Base-by-base conservation (phyloP, 2,329 filamentous ascomycete species). In the Fusarium chaquense region DNA sequence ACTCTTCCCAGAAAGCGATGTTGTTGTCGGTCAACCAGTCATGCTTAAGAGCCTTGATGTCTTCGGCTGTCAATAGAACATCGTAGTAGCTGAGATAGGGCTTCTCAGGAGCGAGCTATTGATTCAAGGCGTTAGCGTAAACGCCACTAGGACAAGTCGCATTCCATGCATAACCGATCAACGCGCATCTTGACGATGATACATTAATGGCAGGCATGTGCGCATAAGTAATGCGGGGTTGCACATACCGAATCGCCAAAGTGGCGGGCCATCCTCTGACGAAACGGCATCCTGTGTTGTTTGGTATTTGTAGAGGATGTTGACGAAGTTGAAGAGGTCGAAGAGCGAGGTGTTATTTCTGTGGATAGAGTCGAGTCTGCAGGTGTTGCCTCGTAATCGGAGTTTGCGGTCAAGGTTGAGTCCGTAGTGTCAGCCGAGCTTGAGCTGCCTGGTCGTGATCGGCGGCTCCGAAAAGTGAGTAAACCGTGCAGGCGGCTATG, bases 11-110 rank as follows among this genome's bases (percentile, higher is more conserved):
- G 78, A 99, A 98, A 52, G 93, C 91, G 72, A 99, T 98, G 74
- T 94, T 94, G 83, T 97, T 98, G 79, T 99, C 96, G 44, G 95
- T 98, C 54, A 99, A 85, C 96, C 96, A 99, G 84, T 98, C 96
- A 80, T 92, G 86, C 81, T 92, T 93, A 62, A 99, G 87, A 18
- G 91, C 91, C 78, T 94, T 92, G 72, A 98, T 88, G 80, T 99
- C 96, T 78, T 96, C 93, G 78, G 90, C 89, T 52, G 93, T 97
- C 73, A 98, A 70, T 50, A 78, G 73, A n/a, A 80, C 78, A 63
- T 82, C 81, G 71, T 82, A 81, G 66, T 83, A 81, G 67, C 78
- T 81, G 45, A 81, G 77, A 59, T 80, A 80, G 9, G 78, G 69
- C 55, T 81, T 82, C 54, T 80, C 77, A 49, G 76, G 77, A 26